phyloP scores from a whole-genome alignment of 2,329 filamentous ascomycete genomes.

The Monilinia fructicola region DNA sequence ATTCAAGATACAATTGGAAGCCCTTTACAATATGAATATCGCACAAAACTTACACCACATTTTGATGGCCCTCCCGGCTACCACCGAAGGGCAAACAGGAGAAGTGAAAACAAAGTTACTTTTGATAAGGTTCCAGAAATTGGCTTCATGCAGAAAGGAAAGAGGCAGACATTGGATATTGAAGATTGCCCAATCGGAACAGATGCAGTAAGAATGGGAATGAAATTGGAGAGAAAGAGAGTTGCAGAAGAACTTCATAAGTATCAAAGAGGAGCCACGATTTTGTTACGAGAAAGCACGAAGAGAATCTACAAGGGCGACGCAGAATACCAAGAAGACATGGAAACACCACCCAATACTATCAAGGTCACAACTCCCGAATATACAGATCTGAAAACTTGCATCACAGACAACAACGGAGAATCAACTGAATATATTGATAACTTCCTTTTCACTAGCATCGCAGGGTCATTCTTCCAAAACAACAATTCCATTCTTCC shows the following conservation, averaged over 20 bases:
- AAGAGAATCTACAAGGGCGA: conserved; percentile 57
- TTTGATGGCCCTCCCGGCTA: conserved; percentile 73
- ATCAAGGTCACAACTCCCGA: conserved; percentile 44
- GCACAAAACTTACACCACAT: conserved; percentile 95
- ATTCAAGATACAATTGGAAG: conserved; percentile 85
- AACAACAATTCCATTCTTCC: conserved; percentile 99
- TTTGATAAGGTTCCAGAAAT: conserved; percentile 72
- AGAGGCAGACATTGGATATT: conserved; percentile 79
- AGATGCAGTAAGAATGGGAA: conserved; percentile 74
- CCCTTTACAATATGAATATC: conserved; percentile 87
- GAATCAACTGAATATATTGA: conserved; percentile 86
- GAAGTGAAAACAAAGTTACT: conserved; percentile 53
- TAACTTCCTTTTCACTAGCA: conserved; percentile 79
- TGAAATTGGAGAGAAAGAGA: conserved; percentile 74
- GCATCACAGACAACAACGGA: conserved; percentile 81
- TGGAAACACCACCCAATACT: conserved; percentile 36
- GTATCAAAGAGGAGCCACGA: conserved; percentile 80
- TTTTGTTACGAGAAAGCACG: conserved; percentile 86
- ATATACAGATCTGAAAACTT: conserved; percentile 78
- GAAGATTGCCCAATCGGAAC: conserved; percentile 97
- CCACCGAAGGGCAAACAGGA: conserved; percentile 47
- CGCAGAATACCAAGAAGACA: conserved; percentile 33
- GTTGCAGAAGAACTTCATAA: conserved; percentile 68
- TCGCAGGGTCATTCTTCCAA: conserved; percentile 94
- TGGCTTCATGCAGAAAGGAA: conserved; percentile 88